A percentile compares a stretch with the other conserved stretches of the same genome.
phyloP scores from a whole-genome alignment of 441 rosid genomes.

The Eruca vesicaria region DNA sequence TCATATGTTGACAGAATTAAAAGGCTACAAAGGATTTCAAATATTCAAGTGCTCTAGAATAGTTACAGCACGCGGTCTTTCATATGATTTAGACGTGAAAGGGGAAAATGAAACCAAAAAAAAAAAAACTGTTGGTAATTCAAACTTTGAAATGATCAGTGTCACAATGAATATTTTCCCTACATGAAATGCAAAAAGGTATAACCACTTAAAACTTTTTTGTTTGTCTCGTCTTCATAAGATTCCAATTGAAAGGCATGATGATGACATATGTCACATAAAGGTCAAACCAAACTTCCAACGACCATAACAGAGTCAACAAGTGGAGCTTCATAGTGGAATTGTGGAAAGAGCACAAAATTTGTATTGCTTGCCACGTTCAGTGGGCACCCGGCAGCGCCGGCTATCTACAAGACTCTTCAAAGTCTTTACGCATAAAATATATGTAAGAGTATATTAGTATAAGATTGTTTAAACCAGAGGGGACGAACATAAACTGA shows the following conservation, averaged over 20 bases:
- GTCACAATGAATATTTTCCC: slow-evolving; percentile 2
- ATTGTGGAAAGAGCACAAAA: slow-evolving; percentile 46
- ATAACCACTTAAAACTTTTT: slow-evolving; percentile 7
- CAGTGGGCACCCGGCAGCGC: not conserved
- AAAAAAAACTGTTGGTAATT: slow-evolving; percentile 21
- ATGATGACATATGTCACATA: slow-evolving; percentile 9
- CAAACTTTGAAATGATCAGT: slow-evolving; percentile 35
- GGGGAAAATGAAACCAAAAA: not conserved
- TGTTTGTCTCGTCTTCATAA: slow-evolving; percentile 19
- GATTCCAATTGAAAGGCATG: slow-evolving; percentile 14
- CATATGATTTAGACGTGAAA: slow-evolving; percentile 38
- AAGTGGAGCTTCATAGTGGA: slow-evolving; percentile 2
- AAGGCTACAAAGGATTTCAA: not conserved
- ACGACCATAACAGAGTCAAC: not conserved
- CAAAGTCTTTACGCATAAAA: not conserved
- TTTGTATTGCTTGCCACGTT: slow-evolving; percentile 54
- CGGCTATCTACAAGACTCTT: slow-evolving; percentile 3
- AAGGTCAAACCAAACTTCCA: slow-evolving; percentile 14
- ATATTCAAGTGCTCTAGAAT: slow-evolving; percentile 27
- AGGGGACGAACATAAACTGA: not conserved
- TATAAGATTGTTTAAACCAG: not conserved
- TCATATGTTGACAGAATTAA: not conserved
- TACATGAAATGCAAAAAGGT: slow-evolving; percentile 16
- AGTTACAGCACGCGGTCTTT: slow-evolving; percentile 27
- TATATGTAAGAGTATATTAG: not conserved